Percentiles rank a stretch among this genome's conserved stretches.
Conservation (phyloP, 2,329 filamentous ascomycete genomes). For the Fusarium sp. region DNA sequence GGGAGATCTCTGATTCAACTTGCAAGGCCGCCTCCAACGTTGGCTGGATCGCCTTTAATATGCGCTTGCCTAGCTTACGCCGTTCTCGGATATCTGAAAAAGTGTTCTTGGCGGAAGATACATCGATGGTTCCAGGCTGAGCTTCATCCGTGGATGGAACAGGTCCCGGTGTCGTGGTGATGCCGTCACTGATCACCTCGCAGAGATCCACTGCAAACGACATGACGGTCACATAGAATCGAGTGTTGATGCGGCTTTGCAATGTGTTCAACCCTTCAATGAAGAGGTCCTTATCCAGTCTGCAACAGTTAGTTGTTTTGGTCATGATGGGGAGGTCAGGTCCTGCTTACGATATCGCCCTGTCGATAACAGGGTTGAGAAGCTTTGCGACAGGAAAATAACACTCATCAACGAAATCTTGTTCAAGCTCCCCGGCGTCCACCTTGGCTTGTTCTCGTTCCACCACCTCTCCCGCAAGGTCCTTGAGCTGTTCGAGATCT, state of each 20-base stretch:
- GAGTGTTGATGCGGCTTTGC: conserved; percentile 60
- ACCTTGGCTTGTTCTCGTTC: conserved; percentile 81
- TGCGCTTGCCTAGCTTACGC: conserved; percentile 86
- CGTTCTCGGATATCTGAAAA: conserved; percentile 79
- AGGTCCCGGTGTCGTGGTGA: conserved; percentile 54
- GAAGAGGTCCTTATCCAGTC: conserved; percentile 72
- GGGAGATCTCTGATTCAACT: conserved; percentile 82
- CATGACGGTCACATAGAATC: conserved; percentile 67
- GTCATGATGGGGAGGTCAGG: not conserved
- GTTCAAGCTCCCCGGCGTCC: conserved; percentile 77
- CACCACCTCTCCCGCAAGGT: conserved; percentile 75
- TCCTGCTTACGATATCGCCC: conserved; percentile 77
- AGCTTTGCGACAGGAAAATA: conserved; percentile 89
- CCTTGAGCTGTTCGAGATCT: conserved; percentile 80
- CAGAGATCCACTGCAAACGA: conserved; percentile 66
- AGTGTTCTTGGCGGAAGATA: conserved; percentile 60
- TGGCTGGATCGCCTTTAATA: conserved; percentile 83
- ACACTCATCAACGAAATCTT: conserved; percentile 82
- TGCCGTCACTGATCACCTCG: conserved; percentile 61
- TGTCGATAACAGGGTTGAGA: conserved; percentile 80
- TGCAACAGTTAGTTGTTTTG: conserved; percentile 55
- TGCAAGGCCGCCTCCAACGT: conserved; percentile 77
- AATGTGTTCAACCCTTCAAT: conserved; percentile 60
- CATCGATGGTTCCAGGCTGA: conserved; percentile 53
- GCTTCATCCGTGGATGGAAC: conserved; percentile 40